Evolutionary conservation across 768 basidiomycete genomes (phyloP).

Genomic region (Pleurotus cornucopiae): DNA sequence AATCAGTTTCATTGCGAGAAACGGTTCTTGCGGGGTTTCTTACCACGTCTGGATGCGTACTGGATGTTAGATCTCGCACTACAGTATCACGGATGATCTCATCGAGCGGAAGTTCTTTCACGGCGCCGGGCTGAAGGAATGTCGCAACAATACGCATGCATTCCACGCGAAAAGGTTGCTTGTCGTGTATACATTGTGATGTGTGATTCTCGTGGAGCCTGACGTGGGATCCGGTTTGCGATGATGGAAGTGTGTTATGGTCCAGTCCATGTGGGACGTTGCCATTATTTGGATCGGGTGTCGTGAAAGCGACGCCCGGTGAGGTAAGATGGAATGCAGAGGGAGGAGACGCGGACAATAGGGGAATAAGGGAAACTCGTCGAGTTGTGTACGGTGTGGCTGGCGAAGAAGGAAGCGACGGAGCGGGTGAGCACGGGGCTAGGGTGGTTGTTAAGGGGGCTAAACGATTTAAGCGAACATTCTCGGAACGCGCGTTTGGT

Average conservation of each 20-base stretch:
- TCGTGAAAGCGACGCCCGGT: neutral
- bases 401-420: constrained; percentile 2
- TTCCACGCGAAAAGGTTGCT: constrained; percentile 19
- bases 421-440: neutral
- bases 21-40: constrained; percentile 4
- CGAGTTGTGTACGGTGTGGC: constrained; percentile 5
- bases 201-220: constrained; percentile 16
- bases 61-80: constrained; percentile 21
- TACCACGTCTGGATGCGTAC: constrained; percentile 33
- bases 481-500: neutral
- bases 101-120: constrained; percentile 25
- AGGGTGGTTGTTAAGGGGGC: neutral
- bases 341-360: neutral
- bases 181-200: constrained; percentile 5
- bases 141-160: constrained; percentile 25
- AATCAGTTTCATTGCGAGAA: neutral
- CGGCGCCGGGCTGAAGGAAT: constrained; percentile 23
- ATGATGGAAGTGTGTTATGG: constrained; percentile 8
- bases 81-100: constrained; percentile 21
- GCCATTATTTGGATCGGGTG: constrained; percentile 8
- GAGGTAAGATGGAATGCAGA: neutral
- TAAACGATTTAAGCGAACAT: neutral
- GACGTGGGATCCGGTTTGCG: constrained; percentile 10
- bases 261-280: neutral
- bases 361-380: constrained; percentile 4